Conservation (phyloP, 179 eudicot species). For the Amaranthus tricolor region DNA sequence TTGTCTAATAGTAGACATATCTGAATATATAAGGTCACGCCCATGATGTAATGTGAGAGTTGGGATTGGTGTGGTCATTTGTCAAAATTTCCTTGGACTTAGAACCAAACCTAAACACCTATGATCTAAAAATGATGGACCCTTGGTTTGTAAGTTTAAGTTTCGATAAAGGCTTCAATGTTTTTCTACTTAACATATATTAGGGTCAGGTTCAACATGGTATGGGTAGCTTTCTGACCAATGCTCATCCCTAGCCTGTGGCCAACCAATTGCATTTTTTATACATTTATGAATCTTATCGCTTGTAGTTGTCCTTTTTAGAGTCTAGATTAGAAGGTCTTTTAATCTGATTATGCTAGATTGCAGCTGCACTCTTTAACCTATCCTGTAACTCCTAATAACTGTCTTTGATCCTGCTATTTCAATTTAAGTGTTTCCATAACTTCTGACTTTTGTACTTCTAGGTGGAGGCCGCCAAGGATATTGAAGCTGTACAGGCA, state of each 20-base stretch:
- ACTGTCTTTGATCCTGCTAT: not conserved
- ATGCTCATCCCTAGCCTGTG: conserved; percentile 29
- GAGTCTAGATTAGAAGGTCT: not conserved
- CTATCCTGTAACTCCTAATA: not conserved
- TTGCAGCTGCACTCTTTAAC: not conserved
- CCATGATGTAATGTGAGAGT: too few species aligned
- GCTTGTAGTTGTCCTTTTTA: not conserved
- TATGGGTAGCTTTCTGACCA: too few species aligned
- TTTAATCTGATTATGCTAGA: not conserved
- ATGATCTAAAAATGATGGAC: too few species aligned
- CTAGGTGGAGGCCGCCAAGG: conserved; percentile 86
- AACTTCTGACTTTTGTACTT: conserved; percentile 20
- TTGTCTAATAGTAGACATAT: too few species aligned
- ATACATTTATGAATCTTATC: conserved; percentile 42
- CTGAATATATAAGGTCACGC: too few species aligned
- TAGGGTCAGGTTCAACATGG: too few species aligned
- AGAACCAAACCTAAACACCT: too few species aligned
- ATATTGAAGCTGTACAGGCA: conserved; percentile 57
- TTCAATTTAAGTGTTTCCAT: conserved; percentile 1
- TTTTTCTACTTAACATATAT: too few species aligned
- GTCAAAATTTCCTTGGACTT: too few species aligned
- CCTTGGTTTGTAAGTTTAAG: too few species aligned
- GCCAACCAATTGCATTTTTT: conserved; percentile 85
- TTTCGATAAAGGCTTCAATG: too few species aligned
- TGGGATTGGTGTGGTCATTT: too few species aligned